These are phyloP conservation scores for Sequoiadendron giganteum DNA, from an alignment of 75 land plant species.

Conservation along the genomic window DNA sequence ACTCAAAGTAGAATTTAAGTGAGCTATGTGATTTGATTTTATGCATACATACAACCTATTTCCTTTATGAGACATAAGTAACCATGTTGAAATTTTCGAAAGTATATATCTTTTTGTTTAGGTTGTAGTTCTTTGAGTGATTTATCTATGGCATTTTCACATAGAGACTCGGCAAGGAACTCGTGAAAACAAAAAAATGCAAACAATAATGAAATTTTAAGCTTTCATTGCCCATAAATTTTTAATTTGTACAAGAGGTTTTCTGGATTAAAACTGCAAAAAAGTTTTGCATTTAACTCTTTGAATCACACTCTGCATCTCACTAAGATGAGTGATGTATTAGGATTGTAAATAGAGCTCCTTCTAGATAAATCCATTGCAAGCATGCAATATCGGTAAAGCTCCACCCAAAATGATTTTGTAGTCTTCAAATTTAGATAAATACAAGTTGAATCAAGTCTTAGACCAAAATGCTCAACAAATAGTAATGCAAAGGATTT, in stretches of 20 bases:
- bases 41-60: not conserved
- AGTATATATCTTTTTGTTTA: not conserved
- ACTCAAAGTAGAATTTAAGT: not conserved
- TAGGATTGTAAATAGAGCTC: not conserved
- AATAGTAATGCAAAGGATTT: not conserved
- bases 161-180: not conserved
- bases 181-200: not conserved
- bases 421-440: not conserved
- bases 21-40: not conserved
- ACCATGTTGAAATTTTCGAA: not conserved
- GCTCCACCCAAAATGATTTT: not conserved
- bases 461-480: not conserved
- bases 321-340: not conserved
- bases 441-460: not conserved
- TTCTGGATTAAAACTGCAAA: not conserved
- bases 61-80: not conserved
- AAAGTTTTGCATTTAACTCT: not conserved
- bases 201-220: not conserved
- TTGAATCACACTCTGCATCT: not conserved
- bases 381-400: not conserved
- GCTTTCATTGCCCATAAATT: not conserved
- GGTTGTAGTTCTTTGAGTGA: not conserved
- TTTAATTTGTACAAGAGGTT: not conserved
- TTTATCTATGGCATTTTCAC: not conserved
- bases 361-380: not conserved